Evolutionary conservation across 345 rosid species (phyloP).

Genomic region (Hevea brasiliensis): DNA sequence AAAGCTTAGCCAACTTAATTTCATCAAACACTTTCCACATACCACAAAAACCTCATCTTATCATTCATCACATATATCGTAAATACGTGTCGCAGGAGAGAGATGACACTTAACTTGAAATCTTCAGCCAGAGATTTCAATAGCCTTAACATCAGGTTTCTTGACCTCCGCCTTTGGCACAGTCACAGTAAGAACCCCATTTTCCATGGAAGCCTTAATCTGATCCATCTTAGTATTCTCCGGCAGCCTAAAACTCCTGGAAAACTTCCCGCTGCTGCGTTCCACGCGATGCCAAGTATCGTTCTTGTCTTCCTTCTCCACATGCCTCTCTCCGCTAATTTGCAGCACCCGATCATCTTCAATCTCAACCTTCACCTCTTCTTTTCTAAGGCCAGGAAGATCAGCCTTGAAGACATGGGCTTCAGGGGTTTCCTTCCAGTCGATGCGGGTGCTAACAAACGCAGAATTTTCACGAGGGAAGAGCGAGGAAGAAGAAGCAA

Average conservation of each 20-base stretch:
- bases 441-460: constrained; percentile 3
- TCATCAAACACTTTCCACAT: not conserved
- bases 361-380: constrained; percentile 20
- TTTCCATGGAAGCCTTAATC: constrained; percentile 18
- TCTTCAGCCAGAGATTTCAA: constrained; percentile 17
- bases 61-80: not conserved
- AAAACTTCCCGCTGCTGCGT: constrained; percentile 21
- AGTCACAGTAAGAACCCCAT: constrained; percentile 17
- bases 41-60: not conserved
- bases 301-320: constrained; percentile 21
- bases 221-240: constrained; percentile 16
- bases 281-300: constrained; percentile 15
- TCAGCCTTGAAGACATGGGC: constrained; percentile 20
- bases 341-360: constrained; percentile 19
- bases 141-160: constrained; percentile 16
- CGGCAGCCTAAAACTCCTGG: constrained; percentile 16
- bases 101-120: not conserved
- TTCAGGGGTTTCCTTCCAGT: constrained; percentile 22
- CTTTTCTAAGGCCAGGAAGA: constrained; percentile 15
- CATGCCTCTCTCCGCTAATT: constrained; percentile 20
- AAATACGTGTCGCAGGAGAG: not conserved
- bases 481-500: not conserved
- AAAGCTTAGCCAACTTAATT: not conserved
- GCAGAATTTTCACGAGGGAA: not conserved
- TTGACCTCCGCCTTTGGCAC: constrained; percentile 13